Evolutionary conservation across 495 filamentous ascomycete species (phyloP), one percentile per base, ranked within the genome.

Genomic region (Rostrohypoxylon terebratum): DNA sequence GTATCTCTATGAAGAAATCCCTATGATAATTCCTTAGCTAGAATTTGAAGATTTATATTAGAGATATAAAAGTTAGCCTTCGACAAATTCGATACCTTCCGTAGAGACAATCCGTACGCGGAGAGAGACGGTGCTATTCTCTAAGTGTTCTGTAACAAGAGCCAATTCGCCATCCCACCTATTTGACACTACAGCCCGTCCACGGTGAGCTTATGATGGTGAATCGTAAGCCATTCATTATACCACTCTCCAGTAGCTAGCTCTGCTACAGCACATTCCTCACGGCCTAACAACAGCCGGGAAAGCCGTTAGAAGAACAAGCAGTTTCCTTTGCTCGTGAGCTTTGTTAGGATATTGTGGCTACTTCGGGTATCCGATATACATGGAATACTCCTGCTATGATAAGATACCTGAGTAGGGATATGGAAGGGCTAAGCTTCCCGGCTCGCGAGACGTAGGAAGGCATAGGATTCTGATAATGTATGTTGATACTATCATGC

Each of bases 381-480:
- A 84, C 54, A 70, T 83, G 33, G 81, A 76, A 44, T 84, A 81
- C 63, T 77, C 76, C 14, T 68, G 75, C 45, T 80, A 83, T n/a
- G 80, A 85, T 58, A 82, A 86, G 62, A 72, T 60, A 3, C 68
- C 71, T 1, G 77, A 73, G 50, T 71, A 75, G 10, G 53, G 69
- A 28, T 81, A 78, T 28, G 72, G 78, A 0, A 73, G 66, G 18
- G 51, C 72, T 33, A 81, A 80, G 47, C 61, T 83, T 16, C 70
- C 72, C 31, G 62, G 2, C 69, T 84, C 16, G 62, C 23, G 21
- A 53, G 23, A 10, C 55, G 83, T 50, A 82, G 81, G 76, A 71
- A 67, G 57, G 57, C 72, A 31, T 83, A 73, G 70, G 80, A 82
- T 67, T 77, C 78, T 8, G 58, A 78, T 0, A 73, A 74, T 33